Percentiles rank a stretch among this genome's conserved stretches.
These are phyloP conservation scores for Akanthomyces lecanii DNA, from an alignment of 2,329 filamentous ascomycete genomes.

Conservation along the genomic window DNA sequence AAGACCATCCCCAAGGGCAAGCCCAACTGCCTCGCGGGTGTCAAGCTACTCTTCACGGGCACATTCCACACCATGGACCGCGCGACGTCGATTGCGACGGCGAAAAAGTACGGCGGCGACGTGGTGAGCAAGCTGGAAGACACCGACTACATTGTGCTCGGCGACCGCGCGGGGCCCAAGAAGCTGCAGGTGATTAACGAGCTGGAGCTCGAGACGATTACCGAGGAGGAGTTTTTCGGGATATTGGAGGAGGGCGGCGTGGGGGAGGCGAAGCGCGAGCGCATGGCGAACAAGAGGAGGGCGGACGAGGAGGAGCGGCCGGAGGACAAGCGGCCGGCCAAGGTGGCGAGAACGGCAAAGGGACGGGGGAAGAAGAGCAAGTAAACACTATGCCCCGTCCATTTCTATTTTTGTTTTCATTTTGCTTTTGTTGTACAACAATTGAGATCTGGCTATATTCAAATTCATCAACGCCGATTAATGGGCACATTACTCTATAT, in stretches of 20 bases:
- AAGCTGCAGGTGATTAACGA: conserved; percentile 16
- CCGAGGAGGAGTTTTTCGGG: conserved; percentile 11
- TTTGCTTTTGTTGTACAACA: neutral
- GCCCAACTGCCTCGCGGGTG: conserved; percentile 8
- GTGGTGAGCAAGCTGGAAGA: conserved; percentile 17
- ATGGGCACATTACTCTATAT: neutral
- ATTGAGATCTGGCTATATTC: too few relatives aligned
- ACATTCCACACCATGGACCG: conserved; percentile 16
- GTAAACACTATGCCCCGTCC: neutral
- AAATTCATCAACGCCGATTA: neutral
- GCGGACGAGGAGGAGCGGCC: conserved; percentile 13
- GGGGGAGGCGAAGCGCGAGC: conserved; percentile 7
- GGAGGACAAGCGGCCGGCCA: neutral
- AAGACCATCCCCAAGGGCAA: conserved; percentile 13
- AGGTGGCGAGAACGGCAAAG: neutral
- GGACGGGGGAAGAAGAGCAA: neutral
- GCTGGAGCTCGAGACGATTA: conserved; percentile 15
- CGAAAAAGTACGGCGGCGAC: conserved; percentile 11
- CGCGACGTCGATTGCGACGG: conserved; percentile 14
- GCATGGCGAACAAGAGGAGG: conserved; percentile 12
- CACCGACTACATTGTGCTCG: conserved; percentile 16
- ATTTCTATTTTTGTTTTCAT: neutral
- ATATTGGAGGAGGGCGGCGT: conserved; percentile 14
- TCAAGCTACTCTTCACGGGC: conserved; percentile 15
- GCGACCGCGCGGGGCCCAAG: conserved; percentile 11